These are phyloP conservation scores for Euphorbia tirucalli DNA, from an alignment of 345 rosid genomes.

Conservation along the genomic window DNA sequence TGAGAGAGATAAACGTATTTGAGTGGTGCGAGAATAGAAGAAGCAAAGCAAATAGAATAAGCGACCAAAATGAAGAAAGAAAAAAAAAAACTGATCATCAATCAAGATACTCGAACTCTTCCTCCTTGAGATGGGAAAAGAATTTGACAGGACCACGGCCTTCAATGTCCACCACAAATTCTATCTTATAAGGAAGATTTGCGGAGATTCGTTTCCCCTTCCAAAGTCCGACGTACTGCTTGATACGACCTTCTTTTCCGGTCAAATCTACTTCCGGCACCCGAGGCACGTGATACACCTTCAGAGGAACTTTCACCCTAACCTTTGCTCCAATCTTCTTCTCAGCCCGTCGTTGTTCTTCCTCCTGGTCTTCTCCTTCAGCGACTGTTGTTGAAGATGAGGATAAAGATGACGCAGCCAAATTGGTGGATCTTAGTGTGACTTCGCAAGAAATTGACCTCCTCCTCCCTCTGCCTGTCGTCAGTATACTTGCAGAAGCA, in stretches of 20 bases:
- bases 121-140: conserved; percentile 81
- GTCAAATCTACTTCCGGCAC: conserved; percentile 69
- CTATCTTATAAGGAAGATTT: conserved; percentile 73
- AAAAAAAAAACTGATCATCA: neutral
- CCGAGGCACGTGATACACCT: conserved; percentile 80
- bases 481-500: neutral
- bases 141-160: conserved; percentile 83
- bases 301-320: conserved; percentile 73
- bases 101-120: conserved; percentile 69
- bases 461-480: neutral
- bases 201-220: conserved; percentile 83
- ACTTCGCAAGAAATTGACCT: conserved; percentile 6
- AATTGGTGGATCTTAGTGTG: conserved; percentile 10
- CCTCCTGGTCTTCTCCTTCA: neutral
- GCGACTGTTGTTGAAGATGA: conserved; percentile 1
- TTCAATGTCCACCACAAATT: conserved; percentile 56
- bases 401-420: neutral
- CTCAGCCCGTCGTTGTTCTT: conserved; percentile 23
- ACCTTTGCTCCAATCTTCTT: conserved; percentile 61
- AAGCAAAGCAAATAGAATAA: neutral
- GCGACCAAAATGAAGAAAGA: neutral
- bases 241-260: conserved; percentile 76
- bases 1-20: neutral
- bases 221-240: conserved; percentile 67
- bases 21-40: too few relatives aligned